Evolutionary conservation across 345 rosid genomes (phyloP).

Genomic region (Acer campestre): DNA sequence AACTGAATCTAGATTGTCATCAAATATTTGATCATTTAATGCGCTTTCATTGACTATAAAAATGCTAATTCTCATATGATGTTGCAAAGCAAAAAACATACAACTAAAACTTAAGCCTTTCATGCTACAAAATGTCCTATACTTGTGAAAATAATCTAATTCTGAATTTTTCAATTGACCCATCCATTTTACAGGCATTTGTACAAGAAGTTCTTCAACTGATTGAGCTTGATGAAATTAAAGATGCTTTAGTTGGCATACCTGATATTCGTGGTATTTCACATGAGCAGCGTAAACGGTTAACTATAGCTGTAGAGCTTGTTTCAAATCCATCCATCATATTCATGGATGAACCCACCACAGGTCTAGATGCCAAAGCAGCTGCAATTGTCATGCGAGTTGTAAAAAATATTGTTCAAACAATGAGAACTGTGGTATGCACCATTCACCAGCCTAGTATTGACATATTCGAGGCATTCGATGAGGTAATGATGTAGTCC

Average conservation of each 20-base stretch:
- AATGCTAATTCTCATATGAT: too few species aligned
- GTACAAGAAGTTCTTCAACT: slow-evolving; percentile 50
- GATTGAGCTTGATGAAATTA: slow-evolving; percentile 56
- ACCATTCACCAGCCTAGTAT: slow-evolving; percentile 71
- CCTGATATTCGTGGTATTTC: slow-evolving; percentile 53
- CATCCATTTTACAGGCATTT: slow-evolving; percentile 38
- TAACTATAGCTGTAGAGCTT: slow-evolving; percentile 64
- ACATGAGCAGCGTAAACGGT: slow-evolving; percentile 54
- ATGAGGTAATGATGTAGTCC: slow-evolving; percentile 39
- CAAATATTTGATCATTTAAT: too few species aligned
- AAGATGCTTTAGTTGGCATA: slow-evolving; percentile 50
- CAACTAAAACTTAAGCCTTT: too few species aligned
- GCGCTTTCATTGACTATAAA: too few species aligned
- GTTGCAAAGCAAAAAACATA: too few species aligned
- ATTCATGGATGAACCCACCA: slow-evolving; percentile 71
- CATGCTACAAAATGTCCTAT: too few species aligned
- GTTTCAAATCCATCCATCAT: slow-evolving; percentile 59
- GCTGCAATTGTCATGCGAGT: slow-evolving; percentile 68
- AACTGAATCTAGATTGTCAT: too few species aligned
- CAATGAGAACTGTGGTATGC: slow-evolving; percentile 54
- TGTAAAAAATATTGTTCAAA: slow-evolving; percentile 49
- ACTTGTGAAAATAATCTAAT: not conserved
- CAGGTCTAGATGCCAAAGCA: slow-evolving; percentile 70
- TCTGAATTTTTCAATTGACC: slow-evolving; percentile 1
- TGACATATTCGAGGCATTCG: slow-evolving; percentile 58